phyloP scores from a whole-genome alignment of 2,329 filamentous ascomycete genomes.

The Pyrenophora teres region DNA sequence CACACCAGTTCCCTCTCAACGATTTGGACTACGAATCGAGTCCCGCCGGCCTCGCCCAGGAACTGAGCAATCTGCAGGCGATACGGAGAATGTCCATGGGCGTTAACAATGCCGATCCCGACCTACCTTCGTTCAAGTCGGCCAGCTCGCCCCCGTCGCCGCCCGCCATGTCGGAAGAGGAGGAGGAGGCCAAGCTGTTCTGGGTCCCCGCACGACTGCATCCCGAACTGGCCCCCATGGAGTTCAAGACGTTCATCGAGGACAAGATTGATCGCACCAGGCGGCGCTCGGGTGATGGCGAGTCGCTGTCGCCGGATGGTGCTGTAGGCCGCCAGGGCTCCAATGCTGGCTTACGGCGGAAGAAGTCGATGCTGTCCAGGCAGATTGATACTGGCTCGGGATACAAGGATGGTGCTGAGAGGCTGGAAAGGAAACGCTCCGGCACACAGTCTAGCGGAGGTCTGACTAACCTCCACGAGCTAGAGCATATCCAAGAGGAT shows the following conservation, averaged over 20 bases:
- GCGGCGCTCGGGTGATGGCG: slow-evolving; percentile 72
- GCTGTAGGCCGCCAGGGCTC: slow-evolving; percentile 59
- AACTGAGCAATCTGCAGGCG: slow-evolving; percentile 89
- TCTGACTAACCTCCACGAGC: slow-evolving; percentile 62
- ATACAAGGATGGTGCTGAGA: slow-evolving; percentile 83
- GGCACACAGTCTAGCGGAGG: slow-evolving; percentile 55
- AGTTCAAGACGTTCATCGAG: slow-evolving; percentile 96
- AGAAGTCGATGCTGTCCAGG: slow-evolving; percentile 93
- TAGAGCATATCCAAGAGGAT: slow-evolving; percentile 84
- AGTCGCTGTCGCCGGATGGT: slow-evolving; percentile 64
- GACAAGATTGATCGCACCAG: slow-evolving; percentile 90
- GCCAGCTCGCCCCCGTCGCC: slow-evolving; percentile 70
- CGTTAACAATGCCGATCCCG: slow-evolving; percentile 71
- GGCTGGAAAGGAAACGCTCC: slow-evolving; percentile 74
- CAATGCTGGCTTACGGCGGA: slow-evolving; percentile 70
- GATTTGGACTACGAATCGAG: slow-evolving; percentile 89
- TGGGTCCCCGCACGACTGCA: slow-evolving; percentile 97
- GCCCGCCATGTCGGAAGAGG: slow-evolving; percentile 70
- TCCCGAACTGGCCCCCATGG: slow-evolving; percentile 90
- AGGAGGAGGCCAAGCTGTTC: slow-evolving; percentile 85
- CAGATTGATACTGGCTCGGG: slow-evolving; percentile 80
- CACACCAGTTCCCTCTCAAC: slow-evolving; percentile 72
- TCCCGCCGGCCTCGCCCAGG: slow-evolving; percentile 85
- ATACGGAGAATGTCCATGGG: slow-evolving; percentile 95
- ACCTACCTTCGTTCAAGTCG: slow-evolving; percentile 72